These are phyloP conservation scores for Flaveria sonorensis DNA, from an alignment of 129 eudicot species.

Conservation along the genomic window DNA sequence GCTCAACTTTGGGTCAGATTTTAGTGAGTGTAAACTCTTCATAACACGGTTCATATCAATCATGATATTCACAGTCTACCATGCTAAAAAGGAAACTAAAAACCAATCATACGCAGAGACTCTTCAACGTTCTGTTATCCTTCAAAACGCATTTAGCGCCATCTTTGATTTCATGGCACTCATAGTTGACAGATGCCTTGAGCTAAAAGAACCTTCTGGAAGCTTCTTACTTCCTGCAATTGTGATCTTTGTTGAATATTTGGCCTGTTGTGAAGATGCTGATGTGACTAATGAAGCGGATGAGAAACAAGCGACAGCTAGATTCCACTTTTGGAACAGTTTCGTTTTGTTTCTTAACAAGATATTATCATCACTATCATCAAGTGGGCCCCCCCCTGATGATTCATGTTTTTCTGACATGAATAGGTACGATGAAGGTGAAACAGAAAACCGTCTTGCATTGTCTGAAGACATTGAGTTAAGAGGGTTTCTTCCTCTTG, in stretches of 20 bases:
- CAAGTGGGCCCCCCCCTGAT: slow-evolving; percentile 43
- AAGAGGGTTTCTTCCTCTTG: slow-evolving; percentile 86
- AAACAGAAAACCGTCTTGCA: slow-evolving; percentile 63
- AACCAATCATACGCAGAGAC: slow-evolving; percentile 83
- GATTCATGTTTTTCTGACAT: slow-evolving; percentile 65
- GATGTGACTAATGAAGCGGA: slow-evolving; percentile 56
- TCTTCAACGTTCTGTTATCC: slow-evolving; percentile 78
- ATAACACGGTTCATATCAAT: slow-evolving; percentile 69
- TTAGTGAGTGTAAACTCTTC: slow-evolving; percentile 61
- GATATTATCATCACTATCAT: slow-evolving; percentile 32
- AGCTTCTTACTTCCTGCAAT: slow-evolving; percentile 87
- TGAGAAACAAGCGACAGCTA: slow-evolving; percentile 60
- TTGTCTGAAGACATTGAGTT: slow-evolving; percentile 85
- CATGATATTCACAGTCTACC: slow-evolving; percentile 77
- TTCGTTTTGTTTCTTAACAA: slow-evolving; percentile 65
- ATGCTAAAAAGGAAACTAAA: slow-evolving; percentile 68
- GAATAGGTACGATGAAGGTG: slow-evolving; percentile 80
- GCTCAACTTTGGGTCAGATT: slow-evolving; percentile 63
- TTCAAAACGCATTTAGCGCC: slow-evolving; percentile 82
- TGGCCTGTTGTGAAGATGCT: slow-evolving; percentile 65
- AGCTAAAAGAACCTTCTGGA: slow-evolving; percentile 56
- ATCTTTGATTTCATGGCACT: slow-evolving; percentile 71
- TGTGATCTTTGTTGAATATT: slow-evolving; percentile 83
- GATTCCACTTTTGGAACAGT: slow-evolving; percentile 71
- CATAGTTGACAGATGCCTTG: slow-evolving; percentile 66